Evolutionary conservation across 1,284 basidiomycete genomes (phyloP).

Genomic region (Apiotrichum montevideense): DNA sequence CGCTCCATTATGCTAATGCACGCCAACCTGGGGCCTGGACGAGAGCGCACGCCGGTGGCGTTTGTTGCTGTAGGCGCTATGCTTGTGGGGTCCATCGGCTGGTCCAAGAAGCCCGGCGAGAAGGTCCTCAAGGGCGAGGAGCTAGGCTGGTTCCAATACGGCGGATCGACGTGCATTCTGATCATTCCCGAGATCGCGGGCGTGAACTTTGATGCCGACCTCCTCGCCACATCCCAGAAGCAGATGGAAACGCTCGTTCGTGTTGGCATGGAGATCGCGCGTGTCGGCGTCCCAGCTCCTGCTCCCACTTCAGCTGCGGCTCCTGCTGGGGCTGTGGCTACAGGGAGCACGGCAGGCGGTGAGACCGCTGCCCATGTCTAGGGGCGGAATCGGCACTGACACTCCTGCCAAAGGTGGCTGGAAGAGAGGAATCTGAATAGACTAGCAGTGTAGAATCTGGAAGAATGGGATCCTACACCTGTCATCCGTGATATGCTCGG

Average conservation of each 20-base stretch:
- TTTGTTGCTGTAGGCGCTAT: constrained; percentile 49
- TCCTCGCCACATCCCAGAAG: constrained; percentile 56
- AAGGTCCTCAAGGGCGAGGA: constrained; percentile 49
- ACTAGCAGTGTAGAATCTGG: too few relatives aligned
- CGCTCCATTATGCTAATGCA: constrained; percentile 30
- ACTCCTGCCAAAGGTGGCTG: too few relatives aligned
- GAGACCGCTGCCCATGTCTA: not conserved
- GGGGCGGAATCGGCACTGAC: too few relatives aligned
- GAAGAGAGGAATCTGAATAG: too few relatives aligned
- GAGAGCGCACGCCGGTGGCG: constrained; percentile 32
- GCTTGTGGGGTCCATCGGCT: constrained; percentile 53
- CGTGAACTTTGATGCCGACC: constrained; percentile 61
- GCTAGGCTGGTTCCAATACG: constrained; percentile 51
- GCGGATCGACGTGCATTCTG: constrained; percentile 54
- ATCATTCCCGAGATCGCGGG: constrained; percentile 54
- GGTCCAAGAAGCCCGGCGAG: constrained; percentile 44
- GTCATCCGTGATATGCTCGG: too few relatives aligned
- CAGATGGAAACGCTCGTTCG: constrained; percentile 66
- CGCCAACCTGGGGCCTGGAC: constrained; percentile 41
- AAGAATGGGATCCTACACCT: too few relatives aligned
- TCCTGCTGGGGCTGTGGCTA: not conserved
- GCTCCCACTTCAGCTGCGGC: not conserved
- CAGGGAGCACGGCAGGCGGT: not conserved
- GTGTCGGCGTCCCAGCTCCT: not conserved
- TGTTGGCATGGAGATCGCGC: constrained; percentile 51